phyloP scores from a whole-genome alignment of 1,284 basidiomycete species.

The Tranzscheliella williamsii region DNA sequence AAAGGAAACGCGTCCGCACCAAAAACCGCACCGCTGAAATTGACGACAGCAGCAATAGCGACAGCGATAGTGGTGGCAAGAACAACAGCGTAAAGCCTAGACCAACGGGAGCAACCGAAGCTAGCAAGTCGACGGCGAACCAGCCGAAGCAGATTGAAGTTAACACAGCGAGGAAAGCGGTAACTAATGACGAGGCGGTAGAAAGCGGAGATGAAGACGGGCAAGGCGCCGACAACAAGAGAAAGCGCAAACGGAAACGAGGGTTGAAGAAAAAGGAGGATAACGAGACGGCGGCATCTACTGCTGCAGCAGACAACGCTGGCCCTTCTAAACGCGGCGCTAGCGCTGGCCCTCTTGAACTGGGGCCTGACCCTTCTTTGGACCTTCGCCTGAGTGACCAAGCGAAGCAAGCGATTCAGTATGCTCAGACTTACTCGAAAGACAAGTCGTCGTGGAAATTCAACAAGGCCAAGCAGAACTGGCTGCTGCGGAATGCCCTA shows the following conservation, averaged over 20 bases:
- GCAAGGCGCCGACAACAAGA: no score
- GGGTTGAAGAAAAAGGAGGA: slow-evolving; percentile 6
- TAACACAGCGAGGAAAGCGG: not conserved
- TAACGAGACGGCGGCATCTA: not conserved
- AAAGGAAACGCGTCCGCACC: slow-evolving; percentile 23
- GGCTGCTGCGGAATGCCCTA: slow-evolving; percentile 38
- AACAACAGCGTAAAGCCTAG: not conserved
- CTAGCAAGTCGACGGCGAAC: not conserved
- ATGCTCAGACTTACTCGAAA: slow-evolving; percentile 27
- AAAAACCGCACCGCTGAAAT: slow-evolving; percentile 28
- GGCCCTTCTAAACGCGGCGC: not conserved
- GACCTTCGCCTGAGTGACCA: slow-evolving; percentile 32
- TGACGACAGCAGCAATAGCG: slow-evolving; percentile 20
- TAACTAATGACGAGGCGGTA: not conserved
- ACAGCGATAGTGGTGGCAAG: slow-evolving; percentile 6
- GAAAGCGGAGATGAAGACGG: slow-evolving; percentile 1
- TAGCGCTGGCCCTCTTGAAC: slow-evolving; percentile 6
- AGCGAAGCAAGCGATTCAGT: slow-evolving; percentile 38
- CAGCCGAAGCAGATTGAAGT: not conserved
- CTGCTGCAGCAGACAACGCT: not conserved
- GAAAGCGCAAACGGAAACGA: slow-evolving; percentile 35
- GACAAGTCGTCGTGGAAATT: slow-evolving; percentile 41
- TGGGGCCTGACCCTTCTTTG: slow-evolving; percentile 26
- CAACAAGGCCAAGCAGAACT: slow-evolving; percentile 44
- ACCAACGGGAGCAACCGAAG: not conserved